Evolutionary conservation across 257 asterid species (phyloP), one percentile per base, ranked within the genome.

Genomic region (Echites panduratus): DNA sequence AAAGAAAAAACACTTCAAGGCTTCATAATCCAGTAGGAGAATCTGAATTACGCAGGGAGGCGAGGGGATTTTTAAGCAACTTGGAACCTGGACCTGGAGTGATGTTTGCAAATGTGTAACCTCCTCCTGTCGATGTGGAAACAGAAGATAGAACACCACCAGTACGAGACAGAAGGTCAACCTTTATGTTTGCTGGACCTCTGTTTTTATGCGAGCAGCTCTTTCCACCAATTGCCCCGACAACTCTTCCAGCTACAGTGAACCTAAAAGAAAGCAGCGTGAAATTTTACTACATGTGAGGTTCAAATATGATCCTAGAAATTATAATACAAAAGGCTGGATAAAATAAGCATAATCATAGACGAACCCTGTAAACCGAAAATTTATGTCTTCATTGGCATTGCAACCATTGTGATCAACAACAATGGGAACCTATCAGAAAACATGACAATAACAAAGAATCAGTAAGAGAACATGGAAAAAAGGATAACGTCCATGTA

Each of bases 391-490:
- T 91, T 91, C 90, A 71, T 94, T 94, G 71, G 84, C 89, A 73
- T 91, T 94, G 82, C 98, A 94, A 80, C 97, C 97, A 73, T 85
- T 67, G 78, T 89, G 89, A 82, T 94, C 95, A 78, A 94, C 90
- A 72, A 79, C 83, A 74, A 87, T 88, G 58, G 90, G 97, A 70
- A 91, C 98, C 97, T 94, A 83, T 65, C 82, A 41, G 71, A 72
- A 27, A 54, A 76, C 47, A 32, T 32, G 38, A 32, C 38, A 32
- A 32, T 32, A 3, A 32, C 38, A 32, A 32, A 52, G 49, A 54
- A 44, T 32, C 41, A 59, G 70, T 32, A 74, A 66, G 38, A 50
- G 66, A 74, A 69, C 40, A 50, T 65, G 53, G 56, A 35, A 45
- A 61, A 35, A 76, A 66, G 75, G 52, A 44, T 16, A 29, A 26